Evolutionary conservation across 2,329 filamentous ascomycete genomes (phyloP), one percentile per base, ranked within the genome.

Genomic region (Cladosporium sp.): DNA sequence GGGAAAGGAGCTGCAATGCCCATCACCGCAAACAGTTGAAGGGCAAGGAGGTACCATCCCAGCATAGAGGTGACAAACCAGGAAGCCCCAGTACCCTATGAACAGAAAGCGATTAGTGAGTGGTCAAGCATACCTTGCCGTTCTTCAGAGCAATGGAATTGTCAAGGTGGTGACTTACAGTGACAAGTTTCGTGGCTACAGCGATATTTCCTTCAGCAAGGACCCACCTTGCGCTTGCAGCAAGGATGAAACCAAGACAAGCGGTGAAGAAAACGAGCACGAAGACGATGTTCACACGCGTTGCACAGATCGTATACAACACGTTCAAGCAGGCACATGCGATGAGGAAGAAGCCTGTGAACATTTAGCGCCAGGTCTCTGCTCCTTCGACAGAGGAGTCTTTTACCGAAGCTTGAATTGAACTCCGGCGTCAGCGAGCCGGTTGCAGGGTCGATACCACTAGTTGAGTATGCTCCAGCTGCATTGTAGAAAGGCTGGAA

Each of bases 201-300:
- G 28, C 15, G 4, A 25, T 1, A 14, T 20, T 25, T 34, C 43
- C 43, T 34, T 49, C 43, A 4, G 25, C 50, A 20, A 61, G 47
- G 12, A 51, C 51, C 62, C 62, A 65, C 9, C 60, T 59, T 37
- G 57, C 60, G 7, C 61, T 51, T 8, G 61, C 55, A 15, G 63
- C 49, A 19, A 65, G 58, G 5, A 60, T 56, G 37, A 64, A 65
- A 9, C 62, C 64, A 15, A 64, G 37, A 28, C 51, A 50, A 17
- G 54, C 58, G 37, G 42, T 55, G 43, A 64, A 59, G 55, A 66
- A 64, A 43, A 66, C 61, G 50, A 66, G 60, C 59, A 63, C 56
- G 59, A 63, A 66, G 42, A 66, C n/a, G 39, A 61, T 45, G 45
- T 64, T 66, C 6, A 61, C 62, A n/a, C 61, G 57, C 3, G 60